phyloP scores from a whole-genome alignment of 306 rosid species.

The Vicia faba region DNA sequence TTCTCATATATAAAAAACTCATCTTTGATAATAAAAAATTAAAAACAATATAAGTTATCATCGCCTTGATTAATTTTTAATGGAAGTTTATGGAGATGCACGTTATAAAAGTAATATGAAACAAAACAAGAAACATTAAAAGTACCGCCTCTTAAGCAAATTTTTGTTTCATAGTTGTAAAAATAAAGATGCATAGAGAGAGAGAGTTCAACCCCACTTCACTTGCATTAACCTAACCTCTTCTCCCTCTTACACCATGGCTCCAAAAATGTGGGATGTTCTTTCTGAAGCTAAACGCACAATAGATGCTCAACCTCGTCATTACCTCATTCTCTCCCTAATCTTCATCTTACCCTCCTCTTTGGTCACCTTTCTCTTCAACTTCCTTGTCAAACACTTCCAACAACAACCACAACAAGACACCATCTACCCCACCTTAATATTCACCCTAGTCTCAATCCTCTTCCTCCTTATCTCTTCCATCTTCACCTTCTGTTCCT shows the following conservation, averaged over 20 bases:
- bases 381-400: conserved; percentile 2
- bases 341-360: conserved; percentile 63
- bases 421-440: neutral
- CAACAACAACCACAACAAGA: conserved; percentile 28
- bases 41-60: too few species aligned
- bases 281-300: conserved; percentile 48
- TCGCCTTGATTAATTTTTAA: too few species aligned
- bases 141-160: too few species aligned
- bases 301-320: conserved; percentile 54
- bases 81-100: too few species aligned
- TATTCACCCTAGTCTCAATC: conserved; percentile 13
- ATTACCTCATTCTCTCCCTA: conserved; percentile 56
- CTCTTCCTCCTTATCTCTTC: conserved; percentile 34
- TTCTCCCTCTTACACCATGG: neutral
- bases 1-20: too few species aligned
- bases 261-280: conserved; percentile 30
- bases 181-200: too few species aligned
- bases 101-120: too few species aligned
- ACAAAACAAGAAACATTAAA: too few species aligned
- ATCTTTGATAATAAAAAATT: too few species aligned
- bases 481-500: conserved; percentile 44
- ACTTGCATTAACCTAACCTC: neutral
- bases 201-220: neutral
- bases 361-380: conserved; percentile 47
- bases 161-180: too few species aligned